These are phyloP conservation scores for Isatis tinctoria DNA, from an alignment of 345 rosid species.

Conservation along the genomic window DNA sequence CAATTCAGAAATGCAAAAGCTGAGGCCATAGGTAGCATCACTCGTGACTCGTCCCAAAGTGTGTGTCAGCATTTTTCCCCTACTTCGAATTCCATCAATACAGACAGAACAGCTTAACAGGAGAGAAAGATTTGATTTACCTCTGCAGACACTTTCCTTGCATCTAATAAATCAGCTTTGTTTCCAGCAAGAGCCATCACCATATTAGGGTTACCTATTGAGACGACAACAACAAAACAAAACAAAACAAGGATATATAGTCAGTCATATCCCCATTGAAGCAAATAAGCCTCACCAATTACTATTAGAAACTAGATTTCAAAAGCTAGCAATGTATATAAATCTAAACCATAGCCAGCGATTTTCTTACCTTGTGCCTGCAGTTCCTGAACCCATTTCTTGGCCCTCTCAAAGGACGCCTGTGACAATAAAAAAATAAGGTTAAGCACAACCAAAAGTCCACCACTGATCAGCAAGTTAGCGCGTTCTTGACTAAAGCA, in stretches of 20 bases:
- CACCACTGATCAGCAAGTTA: not conserved
- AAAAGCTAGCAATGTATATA: not conserved
- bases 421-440: conserved; percentile 19
- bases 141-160: conserved; percentile 53
- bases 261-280: not conserved
- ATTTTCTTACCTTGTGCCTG: conserved; percentile 49
- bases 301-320: not conserved
- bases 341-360: not conserved
- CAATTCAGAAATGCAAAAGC: not conserved
- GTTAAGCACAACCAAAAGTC: not conserved
- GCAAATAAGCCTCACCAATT: not conserved
- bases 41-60: not conserved
- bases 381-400: conserved; percentile 65
- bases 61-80: not conserved
- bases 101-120: not conserved
- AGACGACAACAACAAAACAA: not conserved
- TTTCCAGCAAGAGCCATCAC: conserved; percentile 60
- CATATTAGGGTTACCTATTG: conserved; percentile 50
- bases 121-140: conserved; percentile 29
- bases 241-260: not conserved
- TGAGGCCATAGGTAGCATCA: not conserved
- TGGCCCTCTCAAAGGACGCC: conserved; percentile 56
- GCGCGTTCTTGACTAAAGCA: not conserved
- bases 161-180: conserved; percentile 56
- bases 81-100: not conserved